Evolutionary conservation across 1,139 yeast genomes (phyloP).

Genomic region (Yamadazyma mexicana): DNA sequence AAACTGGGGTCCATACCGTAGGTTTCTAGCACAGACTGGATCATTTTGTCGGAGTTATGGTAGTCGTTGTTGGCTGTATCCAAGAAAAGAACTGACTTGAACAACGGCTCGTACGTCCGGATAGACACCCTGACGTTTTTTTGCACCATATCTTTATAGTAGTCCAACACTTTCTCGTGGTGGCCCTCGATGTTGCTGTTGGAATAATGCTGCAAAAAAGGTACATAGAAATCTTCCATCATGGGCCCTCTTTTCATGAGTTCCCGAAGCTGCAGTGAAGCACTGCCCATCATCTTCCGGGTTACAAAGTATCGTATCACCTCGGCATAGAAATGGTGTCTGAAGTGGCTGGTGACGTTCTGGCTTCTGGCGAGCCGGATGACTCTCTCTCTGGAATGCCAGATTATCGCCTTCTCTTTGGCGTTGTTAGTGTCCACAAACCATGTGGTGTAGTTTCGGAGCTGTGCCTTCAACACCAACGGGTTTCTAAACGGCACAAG

Average conservation of each 20-base stretch:
- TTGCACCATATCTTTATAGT: conserved; percentile 43
- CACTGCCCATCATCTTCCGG: conserved; percentile 18
- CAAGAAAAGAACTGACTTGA: conserved; percentile 41
- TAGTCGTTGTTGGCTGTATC: conserved; percentile 29
- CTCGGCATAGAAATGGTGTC: conserved; percentile 24
- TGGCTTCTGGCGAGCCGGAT: conserved; percentile 2
- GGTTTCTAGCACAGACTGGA: conserved; percentile 34
- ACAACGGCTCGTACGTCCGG: conserved; percentile 38
- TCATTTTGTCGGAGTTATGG: conserved; percentile 28
- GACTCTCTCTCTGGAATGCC: conserved; percentile 9
- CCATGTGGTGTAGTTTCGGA: conserved; percentile 37
- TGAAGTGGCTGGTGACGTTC: conserved; percentile 4
- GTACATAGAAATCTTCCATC: conserved; percentile 28
- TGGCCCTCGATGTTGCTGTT: conserved; percentile 24
- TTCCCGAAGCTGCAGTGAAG: conserved; percentile 15
- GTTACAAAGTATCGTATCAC: conserved; percentile 23
- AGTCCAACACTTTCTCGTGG: conserved; percentile 28
- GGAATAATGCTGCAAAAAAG: conserved; percentile 28
- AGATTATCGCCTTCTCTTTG: conserved; percentile 8
- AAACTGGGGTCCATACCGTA: conserved; percentile 22
- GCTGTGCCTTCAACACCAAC: conserved; percentile 28
- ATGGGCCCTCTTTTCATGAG: conserved; percentile 18
- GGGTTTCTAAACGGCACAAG: conserved; percentile 31
- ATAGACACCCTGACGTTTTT: conserved; percentile 32
- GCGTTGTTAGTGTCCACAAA: conserved; percentile 8